Conservation (phyloP, 2,329 filamentous ascomycete genomes). For the Exserohilum turcica region DNA sequence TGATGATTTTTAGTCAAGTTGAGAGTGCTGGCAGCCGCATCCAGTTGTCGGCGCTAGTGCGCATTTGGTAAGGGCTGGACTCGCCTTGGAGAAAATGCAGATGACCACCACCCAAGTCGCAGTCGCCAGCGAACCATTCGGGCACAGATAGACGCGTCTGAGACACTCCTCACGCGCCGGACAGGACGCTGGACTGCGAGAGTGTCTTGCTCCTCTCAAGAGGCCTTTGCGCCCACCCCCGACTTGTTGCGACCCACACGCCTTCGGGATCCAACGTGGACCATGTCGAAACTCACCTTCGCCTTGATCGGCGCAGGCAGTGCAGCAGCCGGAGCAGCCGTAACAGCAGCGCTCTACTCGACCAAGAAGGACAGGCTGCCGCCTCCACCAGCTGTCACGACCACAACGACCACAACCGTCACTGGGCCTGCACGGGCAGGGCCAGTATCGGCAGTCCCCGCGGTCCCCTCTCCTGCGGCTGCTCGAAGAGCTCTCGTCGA, state of each 20-base stretch:
- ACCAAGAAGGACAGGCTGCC: slow-evolving; percentile 37
- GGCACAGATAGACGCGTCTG: slow-evolving; percentile 42
- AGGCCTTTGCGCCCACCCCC: slow-evolving; percentile 2
- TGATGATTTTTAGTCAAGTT: slow-evolving; percentile 13
- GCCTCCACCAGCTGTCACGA: slow-evolving; percentile 35
- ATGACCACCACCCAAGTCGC: slow-evolving; percentile 30
- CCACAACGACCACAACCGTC: slow-evolving; percentile 45
- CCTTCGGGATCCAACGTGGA: slow-evolving; percentile 2
- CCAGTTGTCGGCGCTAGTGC: slow-evolving; percentile 19
- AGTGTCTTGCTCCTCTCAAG: slow-evolving; percentile 22
- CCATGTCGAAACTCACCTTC: slow-evolving; percentile 58
- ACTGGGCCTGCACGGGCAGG: slow-evolving; percentile 33
- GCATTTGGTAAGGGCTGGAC: slow-evolving; percentile 21
- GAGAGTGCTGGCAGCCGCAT: slow-evolving; percentile 5
- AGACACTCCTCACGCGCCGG: slow-evolving; percentile 45
- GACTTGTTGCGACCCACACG: slow-evolving; percentile 2
- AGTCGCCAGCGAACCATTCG: slow-evolving; percentile 38
- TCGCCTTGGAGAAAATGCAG: slow-evolving; percentile 29
- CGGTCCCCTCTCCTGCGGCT: slow-evolving; percentile 28
- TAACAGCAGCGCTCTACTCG: slow-evolving; percentile 54
- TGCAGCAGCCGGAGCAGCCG: slow-evolving; percentile 56
- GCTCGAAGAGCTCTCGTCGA: slow-evolving; percentile 49
- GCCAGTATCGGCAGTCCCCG: slow-evolving; percentile 30
- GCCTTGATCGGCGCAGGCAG: slow-evolving; percentile 56
- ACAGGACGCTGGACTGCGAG: slow-evolving; percentile 33